Evolutionary conservation across 2,329 filamentous ascomycete genomes (phyloP), one percentile per base, ranked within the genome.

Genomic region (Penicillium sp.): DNA sequence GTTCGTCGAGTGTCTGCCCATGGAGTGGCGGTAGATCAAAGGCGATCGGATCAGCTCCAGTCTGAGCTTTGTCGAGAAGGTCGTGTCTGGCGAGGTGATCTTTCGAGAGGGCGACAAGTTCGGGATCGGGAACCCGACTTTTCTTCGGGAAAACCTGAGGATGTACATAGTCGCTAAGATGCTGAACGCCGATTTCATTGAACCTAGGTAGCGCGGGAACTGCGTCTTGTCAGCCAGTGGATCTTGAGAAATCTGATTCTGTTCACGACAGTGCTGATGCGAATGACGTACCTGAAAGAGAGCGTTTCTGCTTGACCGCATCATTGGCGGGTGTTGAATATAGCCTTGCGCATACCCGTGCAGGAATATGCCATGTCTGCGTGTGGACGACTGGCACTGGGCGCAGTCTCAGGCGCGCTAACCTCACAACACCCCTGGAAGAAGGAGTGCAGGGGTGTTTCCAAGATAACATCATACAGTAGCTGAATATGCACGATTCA

Each of bases 171-270:
- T 84, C 83, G 81, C 92, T 97, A 67, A 99, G 81, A 71, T 98
- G 94, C 78, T 99, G 95, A 41, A 99, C 91, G 55, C 91, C 92
- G 69, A 99, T 93, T 67, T 96, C 90, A 78, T 96, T 99, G 80
- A 90, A 91, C 66, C 95, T 88, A 51, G 91, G 82, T 58, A 84
- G 78, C 4, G 77, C 73, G 17, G 74, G 72, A 22, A 78, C 77
- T 77, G 60, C 15, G 47, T 42, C 48, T 15, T 22, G 43, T 63
- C 28, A 65, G 61, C 45, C 62, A 5, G 25, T 28, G 20, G 12
- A 31, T 38, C 37, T 41, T 11, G 15, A 39, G 25, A n/a, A 45
- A 47, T 10, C 10, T 47, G 43, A 31, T 7, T n/a, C 43, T 47
- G 28, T 1, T 22, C 22, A 28, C 14, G 43, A 34, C 11, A 41